These are phyloP conservation scores for Senna tora DNA, from an alignment of 306 rosid species.

Conservation along the genomic window DNA sequence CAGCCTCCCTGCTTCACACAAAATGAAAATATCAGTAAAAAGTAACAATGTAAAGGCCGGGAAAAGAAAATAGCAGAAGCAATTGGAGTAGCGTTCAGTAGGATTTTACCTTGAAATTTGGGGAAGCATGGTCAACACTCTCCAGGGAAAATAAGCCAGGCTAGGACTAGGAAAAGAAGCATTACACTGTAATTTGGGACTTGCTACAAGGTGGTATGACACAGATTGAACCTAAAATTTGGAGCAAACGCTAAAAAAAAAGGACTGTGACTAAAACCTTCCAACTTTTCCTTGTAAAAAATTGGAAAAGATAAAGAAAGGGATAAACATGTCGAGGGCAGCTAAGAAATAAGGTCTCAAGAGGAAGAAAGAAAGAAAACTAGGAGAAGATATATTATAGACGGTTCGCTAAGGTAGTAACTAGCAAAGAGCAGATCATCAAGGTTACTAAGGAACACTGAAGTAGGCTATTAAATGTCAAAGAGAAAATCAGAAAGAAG, in stretches of 20 bases:
- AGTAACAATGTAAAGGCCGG: slow-evolving; percentile 3
- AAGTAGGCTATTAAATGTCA: slow-evolving; percentile 15
- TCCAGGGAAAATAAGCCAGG: slow-evolving; percentile 37
- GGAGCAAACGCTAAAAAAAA: slow-evolving; percentile 37
- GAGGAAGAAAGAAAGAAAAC: slow-evolving; percentile 33
- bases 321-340: slow-evolving; percentile 42
- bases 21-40: slow-evolving; percentile 16
- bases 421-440: slow-evolving; percentile 26
- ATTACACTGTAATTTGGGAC: slow-evolving; percentile 28
- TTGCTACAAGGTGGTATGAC: slow-evolving; percentile 34
- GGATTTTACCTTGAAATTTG: slow-evolving; percentile 50
- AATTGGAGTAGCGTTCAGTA: not conserved
- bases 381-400: slow-evolving; percentile 26
- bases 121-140: slow-evolving; percentile 53
- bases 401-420: slow-evolving; percentile 12
- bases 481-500: slow-evolving; percentile 14
- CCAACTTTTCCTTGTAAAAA: slow-evolving; percentile 69
- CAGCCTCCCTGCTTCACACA: slow-evolving; percentile 53
- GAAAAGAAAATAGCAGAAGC: not conserved
- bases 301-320: slow-evolving; percentile 62
- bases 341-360: slow-evolving; percentile 38
- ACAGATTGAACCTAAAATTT: slow-evolving; percentile 39
- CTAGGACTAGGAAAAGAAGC: slow-evolving; percentile 33
- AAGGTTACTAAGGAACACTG: slow-evolving; percentile 23
- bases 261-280: slow-evolving; percentile 50